Base-by-base conservation (phyloP, 768 basidiomycete genomes). In the Suillus spraguei region DNA sequence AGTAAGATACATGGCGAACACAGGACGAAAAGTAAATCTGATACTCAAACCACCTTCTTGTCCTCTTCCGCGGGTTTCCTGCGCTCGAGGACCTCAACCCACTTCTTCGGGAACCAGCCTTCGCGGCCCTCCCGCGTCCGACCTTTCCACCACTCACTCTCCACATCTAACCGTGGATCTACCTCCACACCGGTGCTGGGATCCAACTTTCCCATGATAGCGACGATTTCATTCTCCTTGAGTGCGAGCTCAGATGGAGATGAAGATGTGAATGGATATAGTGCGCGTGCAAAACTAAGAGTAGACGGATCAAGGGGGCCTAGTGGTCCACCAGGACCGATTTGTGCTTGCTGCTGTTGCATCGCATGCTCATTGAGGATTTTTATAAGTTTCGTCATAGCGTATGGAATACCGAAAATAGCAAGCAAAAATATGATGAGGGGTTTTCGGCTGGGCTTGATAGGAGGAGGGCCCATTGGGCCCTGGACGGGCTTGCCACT, bases 101-200 rank as follows among this genome's bases (percentile, higher is more conserved):
- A 96, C 67, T 91, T 94, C 63, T 81, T 84, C 2, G 96, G 96
- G 83, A 99, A 97, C 94, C 95, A 99, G 0, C 96, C 96, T 68
- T 92, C 88, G 67, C 90, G 82, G 0, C 96, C 96, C 67, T 97
- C 95, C 63, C 96, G 82, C 64, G 92, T 95, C 53, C 96, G 83
- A 1, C 96, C 96, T 74, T 87, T 89, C 95, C 95, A 98, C 96
- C 96, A 99, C 63, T 95, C 95, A 5, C 82, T 85, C 62, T 81
- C 78, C 32, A 79, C 73, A 60, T 87, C 81, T 22, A 88, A 78
- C 28, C 89, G 77, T 3, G 88, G 86, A 66, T 91, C 87, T 5
- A 90, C 87, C 63, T 89, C 89, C 63, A 74, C 76, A 0, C 91
- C 91, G 0, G 87, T 90, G 14, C 80, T 74, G 1, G 88, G 89